These are phyloP conservation scores for Salvia rosmarinus DNA, from an alignment of 257 asterid genomes.

Conservation along the genomic window DNA sequence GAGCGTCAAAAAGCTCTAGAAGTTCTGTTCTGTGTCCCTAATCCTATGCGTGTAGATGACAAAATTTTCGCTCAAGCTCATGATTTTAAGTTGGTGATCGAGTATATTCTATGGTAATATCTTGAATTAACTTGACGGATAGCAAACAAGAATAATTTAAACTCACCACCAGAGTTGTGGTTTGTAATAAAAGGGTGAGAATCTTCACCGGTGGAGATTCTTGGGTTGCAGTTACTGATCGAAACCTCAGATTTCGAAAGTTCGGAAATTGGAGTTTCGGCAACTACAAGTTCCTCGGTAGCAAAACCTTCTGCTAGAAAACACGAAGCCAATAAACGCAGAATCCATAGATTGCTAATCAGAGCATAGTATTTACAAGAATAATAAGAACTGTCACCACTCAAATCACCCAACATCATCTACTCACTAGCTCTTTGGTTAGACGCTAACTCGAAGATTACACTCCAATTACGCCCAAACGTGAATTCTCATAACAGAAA, in stretches of 20 bases:
- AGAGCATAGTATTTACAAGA: neutral
- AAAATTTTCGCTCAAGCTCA: slow-evolving; percentile 10
- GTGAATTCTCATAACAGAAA: neutral
- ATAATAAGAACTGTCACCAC: neutral
- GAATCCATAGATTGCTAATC: slow-evolving; percentile 1
- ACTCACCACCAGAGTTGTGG: slow-evolving; percentile 49
- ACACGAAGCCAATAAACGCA: slow-evolving; percentile 22
- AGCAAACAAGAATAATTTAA: slow-evolving; percentile 19
- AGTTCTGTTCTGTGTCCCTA: slow-evolving; percentile 14
- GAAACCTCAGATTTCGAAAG: slow-evolving; percentile 38
- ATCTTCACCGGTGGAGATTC: slow-evolving; percentile 33
- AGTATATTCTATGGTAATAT: neutral
- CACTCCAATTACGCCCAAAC: neutral
- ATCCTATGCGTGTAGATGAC: neutral
- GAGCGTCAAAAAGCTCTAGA: neutral
- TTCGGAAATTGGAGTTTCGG: slow-evolving; percentile 72
- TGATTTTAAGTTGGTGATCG: neutral
- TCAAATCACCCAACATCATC: neutral
- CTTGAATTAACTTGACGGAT: neutral
- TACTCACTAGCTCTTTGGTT: neutral
- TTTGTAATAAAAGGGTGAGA: slow-evolving; percentile 32
- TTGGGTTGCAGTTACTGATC: slow-evolving; percentile 37
- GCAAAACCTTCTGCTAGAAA: slow-evolving; percentile 42
- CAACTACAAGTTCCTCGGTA: slow-evolving; percentile 50
- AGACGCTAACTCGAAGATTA: neutral